Conservation (phyloP, 805 yeast species). For the Wickerhamomyces pijperi region DNA sequence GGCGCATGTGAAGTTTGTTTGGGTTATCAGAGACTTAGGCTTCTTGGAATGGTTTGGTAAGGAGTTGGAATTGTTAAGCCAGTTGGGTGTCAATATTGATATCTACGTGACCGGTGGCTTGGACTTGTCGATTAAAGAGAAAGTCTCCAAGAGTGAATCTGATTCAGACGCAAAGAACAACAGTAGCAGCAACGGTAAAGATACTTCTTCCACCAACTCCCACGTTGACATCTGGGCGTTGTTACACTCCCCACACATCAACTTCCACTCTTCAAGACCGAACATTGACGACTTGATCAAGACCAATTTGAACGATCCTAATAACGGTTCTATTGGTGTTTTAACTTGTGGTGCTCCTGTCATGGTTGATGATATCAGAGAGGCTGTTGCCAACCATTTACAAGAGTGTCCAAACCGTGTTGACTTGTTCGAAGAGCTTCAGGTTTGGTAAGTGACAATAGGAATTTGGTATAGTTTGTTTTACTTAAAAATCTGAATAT, state of each 20-base stretch:
- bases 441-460: constrained; percentile 59
- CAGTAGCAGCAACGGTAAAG: constrained; percentile 3
- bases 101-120: constrained; percentile 26
- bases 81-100: constrained; percentile 19
- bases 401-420: constrained; percentile 35
- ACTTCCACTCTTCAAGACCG: constrained; percentile 35
- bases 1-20: constrained; percentile 35
- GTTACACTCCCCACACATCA: constrained; percentile 8
- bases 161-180: constrained; percentile 3
- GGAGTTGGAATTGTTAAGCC: constrained; percentile 25
- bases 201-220: background rate
- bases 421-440: constrained; percentile 68
- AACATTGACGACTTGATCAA: constrained; percentile 26
- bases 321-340: constrained; percentile 36
- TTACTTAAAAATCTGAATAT: no score
- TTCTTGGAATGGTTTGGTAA: constrained; percentile 37
- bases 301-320: constrained; percentile 22
- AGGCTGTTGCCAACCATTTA: constrained; percentile 30
- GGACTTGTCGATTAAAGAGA: no score
- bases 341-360: constrained; percentile 57
- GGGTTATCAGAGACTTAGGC: constrained; percentile 49
- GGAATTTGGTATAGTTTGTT: no score
- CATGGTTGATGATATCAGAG: constrained; percentile 49
- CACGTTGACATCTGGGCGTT: background rate
- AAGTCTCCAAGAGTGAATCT: background rate